Conservation (phyloP, 805 yeast species). For the Clavispora phyllophila region DNA sequence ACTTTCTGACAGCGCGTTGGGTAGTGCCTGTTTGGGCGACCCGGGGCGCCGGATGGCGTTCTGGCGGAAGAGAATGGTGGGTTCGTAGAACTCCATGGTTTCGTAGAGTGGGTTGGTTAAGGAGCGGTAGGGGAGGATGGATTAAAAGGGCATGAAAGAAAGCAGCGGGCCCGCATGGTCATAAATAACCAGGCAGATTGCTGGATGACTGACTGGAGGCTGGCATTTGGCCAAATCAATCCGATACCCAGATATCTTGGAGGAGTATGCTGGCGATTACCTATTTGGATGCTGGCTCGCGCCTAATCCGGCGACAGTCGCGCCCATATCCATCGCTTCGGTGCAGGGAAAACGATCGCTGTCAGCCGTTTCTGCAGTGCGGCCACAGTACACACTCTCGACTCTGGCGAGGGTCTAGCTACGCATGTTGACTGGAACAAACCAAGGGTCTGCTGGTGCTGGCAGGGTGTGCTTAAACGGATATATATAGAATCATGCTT, state of each 20-base stretch:
- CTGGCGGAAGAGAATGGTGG: constrained; percentile 37
- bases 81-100: constrained; percentile 29
- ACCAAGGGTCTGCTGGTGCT: too few relatives aligned
- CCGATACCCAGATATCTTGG: background rate
- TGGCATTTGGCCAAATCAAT: background rate
- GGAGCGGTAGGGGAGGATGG: too few relatives aligned
- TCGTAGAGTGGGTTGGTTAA: too few relatives aligned
- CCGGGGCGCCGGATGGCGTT: constrained; percentile 28
- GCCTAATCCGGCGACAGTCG: background rate
- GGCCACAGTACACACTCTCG: too few relatives aligned
- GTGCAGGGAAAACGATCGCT: background rate
- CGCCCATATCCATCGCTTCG: background rate
- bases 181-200: background rate
- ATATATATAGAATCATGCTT: too few relatives aligned
- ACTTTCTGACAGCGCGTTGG: constrained; percentile 17
- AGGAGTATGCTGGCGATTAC: background rate
- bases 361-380: too few relatives aligned
- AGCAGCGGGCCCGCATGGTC: background rate
- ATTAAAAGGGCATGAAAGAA: too few relatives aligned
- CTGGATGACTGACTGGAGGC: background rate
- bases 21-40: constrained; percentile 15
- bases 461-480: too few relatives aligned
- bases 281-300: background rate
- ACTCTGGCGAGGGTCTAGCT: too few relatives aligned
- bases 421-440: too few relatives aligned